phyloP scores from a whole-genome alignment of 306 rosid genomes.

The Lablab purpureus region DNA sequence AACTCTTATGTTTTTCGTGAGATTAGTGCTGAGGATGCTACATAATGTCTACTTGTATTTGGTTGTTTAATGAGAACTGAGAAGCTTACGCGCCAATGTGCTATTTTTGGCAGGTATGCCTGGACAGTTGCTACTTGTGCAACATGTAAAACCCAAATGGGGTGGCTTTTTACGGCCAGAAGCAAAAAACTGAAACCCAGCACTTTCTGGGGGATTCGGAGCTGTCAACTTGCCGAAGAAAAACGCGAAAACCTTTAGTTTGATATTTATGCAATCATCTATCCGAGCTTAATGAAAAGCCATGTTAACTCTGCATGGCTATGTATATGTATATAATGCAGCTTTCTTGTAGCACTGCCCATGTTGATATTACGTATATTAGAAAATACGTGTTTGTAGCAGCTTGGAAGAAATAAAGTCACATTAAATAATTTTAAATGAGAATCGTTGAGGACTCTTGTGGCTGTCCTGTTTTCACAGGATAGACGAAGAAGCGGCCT shows the following conservation, averaged over 20 bases:
- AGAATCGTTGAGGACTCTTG: background rate
- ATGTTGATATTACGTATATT: background rate
- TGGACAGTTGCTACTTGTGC: conserved; percentile 84
- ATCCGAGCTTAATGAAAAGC: conserved; percentile 10
- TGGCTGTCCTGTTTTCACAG: background rate
- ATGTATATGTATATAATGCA: conserved; percentile 26
- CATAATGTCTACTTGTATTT: conserved; percentile 27
- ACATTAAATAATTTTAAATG: background rate
- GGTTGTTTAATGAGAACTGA: conserved; percentile 6
- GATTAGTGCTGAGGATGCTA: background rate
- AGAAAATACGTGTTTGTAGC: conserved; percentile 7
- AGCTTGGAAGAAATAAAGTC: conserved; percentile 10
- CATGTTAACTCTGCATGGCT: conserved; percentile 14
- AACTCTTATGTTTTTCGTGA: background rate
- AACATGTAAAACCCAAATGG: conserved; percentile 75
- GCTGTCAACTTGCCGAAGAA: conserved; percentile 77
- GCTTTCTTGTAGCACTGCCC: background rate
- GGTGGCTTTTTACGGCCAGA: conserved; percentile 91
- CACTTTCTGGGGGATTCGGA: conserved; percentile 87
- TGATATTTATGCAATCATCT: conserved; percentile 7
- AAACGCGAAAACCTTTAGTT: conserved; percentile 37
- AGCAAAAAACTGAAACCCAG: conserved; percentile 71
- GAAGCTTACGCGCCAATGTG: conserved; percentile 42
- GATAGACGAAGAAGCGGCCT: background rate
- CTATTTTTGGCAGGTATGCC: conserved; percentile 70